Base-by-base conservation (phyloP, 1,284 basidiomycete species). In the Lignosus rhinocerotis region DNA sequence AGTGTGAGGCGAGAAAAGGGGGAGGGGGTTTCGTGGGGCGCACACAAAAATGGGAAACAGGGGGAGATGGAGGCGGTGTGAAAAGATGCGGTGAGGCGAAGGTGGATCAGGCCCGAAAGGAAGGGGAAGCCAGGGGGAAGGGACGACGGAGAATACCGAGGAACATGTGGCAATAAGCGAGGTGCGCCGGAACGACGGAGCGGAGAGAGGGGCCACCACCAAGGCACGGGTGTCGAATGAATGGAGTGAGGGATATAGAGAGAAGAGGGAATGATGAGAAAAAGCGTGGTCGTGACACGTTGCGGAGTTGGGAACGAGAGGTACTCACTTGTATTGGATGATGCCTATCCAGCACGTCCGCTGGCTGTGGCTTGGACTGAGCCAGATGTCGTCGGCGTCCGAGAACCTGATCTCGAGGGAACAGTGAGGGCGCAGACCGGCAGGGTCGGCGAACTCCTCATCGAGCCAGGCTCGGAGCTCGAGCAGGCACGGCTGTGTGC, bases 321-420 rank as follows among this genome's bases (percentile, higher is more conserved):
- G 45, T 16, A 74, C 91, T 70, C 63, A 96, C 94, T 93, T 93
- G 79, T 89, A 99, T 69, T 96, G 93, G 19, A 98, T 86, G 52
- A 98, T 85, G n/a, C 97, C 96, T 60, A 99, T 94, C 90, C 94
- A 99, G 69, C 89, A 92, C 14, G 90, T 96, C 70, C 79, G 80
- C 58, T 87, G 82, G 25, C 90, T 91, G 69, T 87, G 87, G 66
- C 89, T 88, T 12, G 95, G 96, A 70, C 91, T 94, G 47, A 99
- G 80, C 90, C 93, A 98, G 60, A 98, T 94, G 67, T 96, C 93
- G 75, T 99, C 96, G 21, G 82, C 80, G 25, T 87, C 86, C 36
- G 92, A 90, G 75, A 94, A 96, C 10, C 97, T 85, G 62, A 99
- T 87, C 78, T 99, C 96, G 69, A 99, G 82, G 4, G 94, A 93